Base-by-base conservation (phyloP, 805 yeast species). In the baker's yeast (Saccharomyces cerevisiae) region DNA sequence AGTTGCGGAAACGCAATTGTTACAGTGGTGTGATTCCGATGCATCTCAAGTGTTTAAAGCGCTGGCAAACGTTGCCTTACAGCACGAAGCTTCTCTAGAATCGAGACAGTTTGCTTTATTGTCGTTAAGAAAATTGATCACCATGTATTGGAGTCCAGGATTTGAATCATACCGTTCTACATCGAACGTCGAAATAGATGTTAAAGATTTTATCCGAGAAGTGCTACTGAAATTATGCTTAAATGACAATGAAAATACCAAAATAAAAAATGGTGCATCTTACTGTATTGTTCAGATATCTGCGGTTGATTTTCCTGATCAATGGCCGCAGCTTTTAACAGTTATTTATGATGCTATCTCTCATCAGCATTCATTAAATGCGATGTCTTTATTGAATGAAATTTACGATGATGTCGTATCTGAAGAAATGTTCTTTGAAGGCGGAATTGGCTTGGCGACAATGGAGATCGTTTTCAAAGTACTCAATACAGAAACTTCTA, bases 221-320 rank as follows among this genome's bases (percentile, higher is more conserved):
- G 66, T 69, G 0, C 73, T 90, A 36, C 56, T 91, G 46, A 57
- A 65, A 2, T 66, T 88, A 30, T 64, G 69, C 14, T 54, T 75
- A 2, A 73, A 81, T 21, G 74, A 73, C 6, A 68, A 75, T 2
- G 70, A 75, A 1, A 78, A 79, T 57, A 73, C 85, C 9, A 87
- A 85, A 61, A 73, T 91, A 14, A 76, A 89, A 55, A 78, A 77
- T 30, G 78, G 87, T 51, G 80, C 87, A 1, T 82, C 91, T 1
- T 84, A 88, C 59, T 84, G 87, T 14, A 79, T 90, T 17, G 87
- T 87, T 4, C 95, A 87, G 62, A 87, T 92, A 14, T 89, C 96
- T 0, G 85, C 87, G 2, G 87, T 84, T 1, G 99, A 92, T 64
- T 92, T 81, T 64, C 99, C 99, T 0, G 98, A 94, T 65, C 96